Evolutionary conservation across 805 yeast genomes (phyloP), one percentile per base, ranked within the genome.

Genomic region (Peterozyma toletana): DNA sequence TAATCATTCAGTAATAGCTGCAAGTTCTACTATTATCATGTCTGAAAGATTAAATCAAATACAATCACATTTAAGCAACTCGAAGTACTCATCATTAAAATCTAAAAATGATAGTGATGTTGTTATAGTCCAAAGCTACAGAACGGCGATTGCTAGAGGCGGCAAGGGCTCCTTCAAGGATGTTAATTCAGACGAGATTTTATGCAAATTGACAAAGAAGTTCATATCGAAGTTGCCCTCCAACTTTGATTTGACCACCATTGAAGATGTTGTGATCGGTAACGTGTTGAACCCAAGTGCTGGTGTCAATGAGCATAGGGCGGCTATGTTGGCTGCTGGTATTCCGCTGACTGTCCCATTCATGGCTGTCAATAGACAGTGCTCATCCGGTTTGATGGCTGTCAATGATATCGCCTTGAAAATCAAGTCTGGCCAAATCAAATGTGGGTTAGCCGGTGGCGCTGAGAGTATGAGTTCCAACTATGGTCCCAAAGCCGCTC

Each of bases 281-380:
- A 91, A 91, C 62, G 97, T 91, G 27, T 74, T 90, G 58, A 88
- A 90, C 68, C 76, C 78, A 39, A 96, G 96, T 41, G 95, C 97
- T 18, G 98, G 97, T 55, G 96, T 93, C 43, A 83, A 84, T 45
- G 97, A 90, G 66, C 96, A 87, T 66, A 74, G 98, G 54, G 96
- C 95, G 40, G 96, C 97, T 36, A 73, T 77, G 52, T 74, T 91
- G 46, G 93, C 90, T 16, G 95, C 97, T 10, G 98, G 96, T 33
- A 74, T 90, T 42, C 97, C 97, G 30, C 68, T 83, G 60, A 64
- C 80, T 2, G 73, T 83, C 11, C 90, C 96, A 9, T 86, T 90
- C 54, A 67, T 79, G 56, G 89, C 96, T 13, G 59, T 91, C 50
- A 91, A 91, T 71, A 80, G 98, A 66, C 97, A 90, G 63, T 91